Percentiles rank a stretch among this genome's conserved stretches.
Evolutionary conservation across 106 monocot species (phyloP).

Genomic region (Acorus gramineus): DNA sequence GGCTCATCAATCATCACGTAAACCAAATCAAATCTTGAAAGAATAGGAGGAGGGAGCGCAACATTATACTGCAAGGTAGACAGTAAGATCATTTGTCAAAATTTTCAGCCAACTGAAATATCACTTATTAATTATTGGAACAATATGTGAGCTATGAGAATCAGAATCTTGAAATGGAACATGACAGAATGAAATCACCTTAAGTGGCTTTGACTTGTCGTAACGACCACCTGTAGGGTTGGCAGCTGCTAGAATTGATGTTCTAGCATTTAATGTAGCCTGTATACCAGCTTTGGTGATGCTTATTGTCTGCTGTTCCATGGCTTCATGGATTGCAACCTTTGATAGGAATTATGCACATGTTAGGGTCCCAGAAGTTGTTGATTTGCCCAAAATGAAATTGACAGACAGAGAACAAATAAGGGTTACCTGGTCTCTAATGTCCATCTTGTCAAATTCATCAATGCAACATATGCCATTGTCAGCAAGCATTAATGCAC

Average conservation of each 20-base stretch:
- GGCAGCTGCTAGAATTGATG: slow-evolving; percentile 95
- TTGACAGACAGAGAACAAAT: background rate
- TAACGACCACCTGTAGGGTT: slow-evolving; percentile 97
- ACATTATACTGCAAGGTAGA: slow-evolving; percentile 71
- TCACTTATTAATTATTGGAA: no score
- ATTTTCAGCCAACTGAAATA: no score
- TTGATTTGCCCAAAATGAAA: background rate
- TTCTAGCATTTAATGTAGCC: slow-evolving; percentile 97
- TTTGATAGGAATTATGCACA: slow-evolving; percentile 3
- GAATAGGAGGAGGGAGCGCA: slow-evolving; percentile 73
- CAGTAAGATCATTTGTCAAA: no score
- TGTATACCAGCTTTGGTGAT: slow-evolving; percentile 99
- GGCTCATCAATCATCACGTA: slow-evolving; percentile 98
- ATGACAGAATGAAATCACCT: slow-evolving; percentile 24
- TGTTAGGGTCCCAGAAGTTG: background rate
- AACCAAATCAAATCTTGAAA: slow-evolving; percentile 75
- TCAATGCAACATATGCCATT: slow-evolving; percentile 99
- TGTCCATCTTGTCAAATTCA: slow-evolving; percentile 99
- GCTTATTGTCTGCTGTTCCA: slow-evolving; percentile 99
- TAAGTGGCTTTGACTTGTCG: slow-evolving; percentile 91
- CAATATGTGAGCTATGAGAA: no score
- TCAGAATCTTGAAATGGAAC: no score
- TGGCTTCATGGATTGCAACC: slow-evolving; percentile 99
- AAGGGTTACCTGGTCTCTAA: slow-evolving; percentile 67
- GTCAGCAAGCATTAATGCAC: slow-evolving; percentile 97